phyloP scores from a whole-genome alignment of 192 early-diverging fungal genomes.

The Chytriomyces sp. region DNA sequence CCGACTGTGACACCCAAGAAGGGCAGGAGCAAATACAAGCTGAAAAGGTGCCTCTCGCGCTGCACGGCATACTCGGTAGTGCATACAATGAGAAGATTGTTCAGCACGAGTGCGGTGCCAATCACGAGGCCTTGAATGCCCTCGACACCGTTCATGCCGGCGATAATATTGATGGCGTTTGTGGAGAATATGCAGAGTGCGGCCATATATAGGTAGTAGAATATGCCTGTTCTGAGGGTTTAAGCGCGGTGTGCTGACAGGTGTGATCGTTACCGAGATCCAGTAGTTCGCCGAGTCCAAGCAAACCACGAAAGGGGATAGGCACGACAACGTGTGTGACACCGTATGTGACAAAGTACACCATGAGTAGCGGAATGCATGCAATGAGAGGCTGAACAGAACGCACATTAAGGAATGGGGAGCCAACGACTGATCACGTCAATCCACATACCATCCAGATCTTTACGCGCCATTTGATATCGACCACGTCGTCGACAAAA shows the following conservation, averaged over 20 bases:
- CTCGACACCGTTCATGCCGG: conserved; percentile 98
- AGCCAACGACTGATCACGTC: not conserved
- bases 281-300: conserved; percentile 64
- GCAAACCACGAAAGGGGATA: conserved; percentile 70
- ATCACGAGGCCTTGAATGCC: conserved; percentile 92
- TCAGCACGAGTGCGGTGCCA: conserved; percentile 75
- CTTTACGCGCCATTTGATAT: conserved; percentile 96
- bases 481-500: conserved; percentile 97
- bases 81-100: conserved; percentile 72
- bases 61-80: conserved; percentile 6
- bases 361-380: conserved; percentile 88
- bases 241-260: conserved; percentile 1
- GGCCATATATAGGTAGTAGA: conserved; percentile 95
- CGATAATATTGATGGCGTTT: conserved; percentile 97
- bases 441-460: conserved; percentile 66
- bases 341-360: conserved; percentile 90
- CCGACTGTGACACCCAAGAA: conserved; percentile 86
- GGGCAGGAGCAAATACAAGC: conserved; percentile 89
- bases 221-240: conserved; percentile 49
- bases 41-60: conserved; percentile 77
- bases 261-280: conserved; percentile 68
- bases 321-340: conserved; percentile 86
- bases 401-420: not conserved
- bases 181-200: conserved; percentile 92
- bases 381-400: conserved; percentile 73